Conservation (phyloP, 257 asterid species). For the Ligustrum vulgare region DNA sequence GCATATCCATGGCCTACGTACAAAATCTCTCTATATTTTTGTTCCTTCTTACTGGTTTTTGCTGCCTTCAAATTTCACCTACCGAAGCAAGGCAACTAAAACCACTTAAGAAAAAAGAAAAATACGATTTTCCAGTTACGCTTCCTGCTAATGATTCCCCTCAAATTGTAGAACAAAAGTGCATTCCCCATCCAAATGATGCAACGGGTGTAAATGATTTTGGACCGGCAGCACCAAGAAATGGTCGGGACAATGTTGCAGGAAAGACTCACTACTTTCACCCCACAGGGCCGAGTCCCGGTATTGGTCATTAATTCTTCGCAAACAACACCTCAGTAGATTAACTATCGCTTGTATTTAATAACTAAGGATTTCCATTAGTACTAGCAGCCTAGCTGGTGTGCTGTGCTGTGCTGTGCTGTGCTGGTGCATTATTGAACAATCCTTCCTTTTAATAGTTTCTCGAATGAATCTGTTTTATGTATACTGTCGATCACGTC, state of each 20-base stretch:
- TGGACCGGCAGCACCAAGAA: conserved; percentile 55
- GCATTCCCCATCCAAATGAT: conserved; percentile 21
- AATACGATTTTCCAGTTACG: conserved; percentile 5
- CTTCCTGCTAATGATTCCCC: neutral
- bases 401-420: too few species aligned
- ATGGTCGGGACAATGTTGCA: conserved; percentile 39
- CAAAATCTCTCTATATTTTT: conserved; percentile 21
- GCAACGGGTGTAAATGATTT: conserved; percentile 21
- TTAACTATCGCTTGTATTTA: conserved; percentile 25
- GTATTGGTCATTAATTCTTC: conserved; percentile 51
- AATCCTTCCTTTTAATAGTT: too few species aligned
- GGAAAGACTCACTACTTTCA: conserved; percentile 31
- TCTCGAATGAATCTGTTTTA: conserved; percentile 9
- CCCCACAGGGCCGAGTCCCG: conserved; percentile 55
- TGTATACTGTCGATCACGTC: conserved; percentile 14
- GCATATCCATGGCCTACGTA: conserved; percentile 35
- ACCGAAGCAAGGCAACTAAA: conserved; percentile 51
- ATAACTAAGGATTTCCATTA: conserved; percentile 4
- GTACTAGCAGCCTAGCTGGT: neutral
- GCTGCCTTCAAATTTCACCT: conserved; percentile 25
- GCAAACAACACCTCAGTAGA: conserved; percentile 16
- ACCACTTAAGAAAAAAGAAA: conserved; percentile 17
- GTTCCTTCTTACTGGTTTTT: conserved; percentile 36
- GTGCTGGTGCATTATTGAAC: too few species aligned
- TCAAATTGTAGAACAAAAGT: neutral